Percentiles rank a stretch among this genome's conserved stretches.
These are phyloP conservation scores for Xylaria sp. DNA, from an alignment of 2,329 filamentous ascomycete species.

Conservation along the genomic window DNA sequence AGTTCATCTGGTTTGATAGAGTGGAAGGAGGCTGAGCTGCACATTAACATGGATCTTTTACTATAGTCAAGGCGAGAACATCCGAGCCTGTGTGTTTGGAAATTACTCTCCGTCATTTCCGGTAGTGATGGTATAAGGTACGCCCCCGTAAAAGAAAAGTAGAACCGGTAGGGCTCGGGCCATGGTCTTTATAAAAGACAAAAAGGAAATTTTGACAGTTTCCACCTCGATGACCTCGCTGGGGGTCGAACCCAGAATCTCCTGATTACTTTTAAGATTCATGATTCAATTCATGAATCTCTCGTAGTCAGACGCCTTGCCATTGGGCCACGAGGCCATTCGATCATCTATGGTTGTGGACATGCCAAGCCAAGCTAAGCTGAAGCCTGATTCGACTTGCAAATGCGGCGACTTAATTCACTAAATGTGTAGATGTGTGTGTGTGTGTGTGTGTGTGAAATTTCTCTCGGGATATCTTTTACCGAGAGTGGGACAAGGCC, in stretches of 20 bases:
- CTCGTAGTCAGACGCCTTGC: conserved; percentile 58
- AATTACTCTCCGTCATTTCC: no score
- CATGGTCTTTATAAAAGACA: not conserved
- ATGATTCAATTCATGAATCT: not conserved
- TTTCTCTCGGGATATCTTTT: not conserved
- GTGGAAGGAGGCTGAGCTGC: not conserved
- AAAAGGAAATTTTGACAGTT: not conserved
- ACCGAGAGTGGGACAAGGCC: not conserved
- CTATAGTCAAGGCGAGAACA: no score
- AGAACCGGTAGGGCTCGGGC: no score
- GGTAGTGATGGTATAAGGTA: no score
- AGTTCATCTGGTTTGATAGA: conserved; percentile 40
- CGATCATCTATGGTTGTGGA: not conserved
- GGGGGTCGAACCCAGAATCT: conserved; percentile 38
- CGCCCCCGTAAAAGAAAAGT: no score
- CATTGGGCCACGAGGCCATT: conserved; percentile 50
- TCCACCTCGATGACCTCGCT: conserved; percentile 28
- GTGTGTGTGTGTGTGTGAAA: no score
- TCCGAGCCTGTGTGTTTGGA: no score
- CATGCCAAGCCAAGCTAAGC: not conserved
- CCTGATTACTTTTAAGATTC: conserved; percentile 32
- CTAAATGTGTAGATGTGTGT: no score
- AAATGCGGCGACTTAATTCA: not conserved
- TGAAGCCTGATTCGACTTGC: not conserved
- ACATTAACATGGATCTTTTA: not conserved